Conservation (phyloP, 169 alveolate species). For the Cryptosporidium bovis region DNA sequence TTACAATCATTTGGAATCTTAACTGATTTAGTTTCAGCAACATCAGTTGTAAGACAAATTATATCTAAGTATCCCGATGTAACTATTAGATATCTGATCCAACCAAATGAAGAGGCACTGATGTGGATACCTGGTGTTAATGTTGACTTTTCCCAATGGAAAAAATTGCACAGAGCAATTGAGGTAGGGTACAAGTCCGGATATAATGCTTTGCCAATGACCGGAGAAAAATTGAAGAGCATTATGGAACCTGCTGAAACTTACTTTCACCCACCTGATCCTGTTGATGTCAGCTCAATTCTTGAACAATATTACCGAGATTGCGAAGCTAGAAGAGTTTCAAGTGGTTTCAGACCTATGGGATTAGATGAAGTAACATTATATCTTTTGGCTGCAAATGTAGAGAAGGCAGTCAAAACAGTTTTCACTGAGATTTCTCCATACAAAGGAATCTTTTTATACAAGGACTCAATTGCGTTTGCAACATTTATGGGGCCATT, state of each 20-base stretch:
- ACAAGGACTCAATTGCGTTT: conserved; percentile 50
- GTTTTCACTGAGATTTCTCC: conserved; percentile 62
- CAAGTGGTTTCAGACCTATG: conserved; percentile 73
- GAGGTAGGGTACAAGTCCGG: conserved; percentile 73
- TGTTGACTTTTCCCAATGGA: conserved; percentile 73
- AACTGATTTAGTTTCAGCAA: conserved; percentile 67
- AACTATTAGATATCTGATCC: conserved; percentile 63
- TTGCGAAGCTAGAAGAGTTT: conserved; percentile 65
- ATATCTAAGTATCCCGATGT: conserved; percentile 72
- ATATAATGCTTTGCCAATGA: conserved; percentile 56
- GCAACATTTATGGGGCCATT: conserved; percentile 74
- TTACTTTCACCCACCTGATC: conserved; percentile 66
- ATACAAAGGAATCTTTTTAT: conserved; percentile 45
- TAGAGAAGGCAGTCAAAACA: conserved; percentile 55
- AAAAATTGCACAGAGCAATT: conserved; percentile 56
- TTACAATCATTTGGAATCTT: conserved; percentile 65
- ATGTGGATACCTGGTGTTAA: conserved; percentile 73
- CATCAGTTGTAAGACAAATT: conserved; percentile 66
- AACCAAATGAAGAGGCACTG: conserved; percentile 68
- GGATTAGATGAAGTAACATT: conserved; percentile 67
- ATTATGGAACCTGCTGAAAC: conserved; percentile 74
- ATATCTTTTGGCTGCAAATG: conserved; percentile 51
- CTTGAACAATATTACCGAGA: conserved; percentile 66
- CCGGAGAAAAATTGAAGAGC: conserved; percentile 23
- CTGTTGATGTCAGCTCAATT: conserved; percentile 60